Base-by-base conservation (phyloP, 768 basidiomycete species). In the Piloderma croceum region DNA sequence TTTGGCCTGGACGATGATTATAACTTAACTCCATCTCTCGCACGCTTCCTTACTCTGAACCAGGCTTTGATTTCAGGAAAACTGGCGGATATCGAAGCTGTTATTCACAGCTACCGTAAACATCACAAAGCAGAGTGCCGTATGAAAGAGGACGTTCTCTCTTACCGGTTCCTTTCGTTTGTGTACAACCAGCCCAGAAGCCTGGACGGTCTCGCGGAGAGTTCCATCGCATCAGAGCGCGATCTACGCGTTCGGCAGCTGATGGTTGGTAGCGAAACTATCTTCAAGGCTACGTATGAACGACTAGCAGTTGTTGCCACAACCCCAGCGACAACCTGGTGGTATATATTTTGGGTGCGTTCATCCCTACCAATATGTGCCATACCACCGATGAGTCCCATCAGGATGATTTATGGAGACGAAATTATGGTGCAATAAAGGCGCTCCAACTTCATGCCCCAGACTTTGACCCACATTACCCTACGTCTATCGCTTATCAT, bases 271-370 rank as follows among this genome's bases (percentile, higher is more conserved):
- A 73, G 69, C 51, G 65, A 71, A 42, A 58, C 52, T 11, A 65
- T 70, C 0, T 70, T 86, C 33, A 57, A 51, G 39, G 63, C 67
- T 17, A 68, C 78, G 1, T 75, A 80, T 54, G 68, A 74, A 23
- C 69, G 86, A 25, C 65, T 79, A 41, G 46, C 58, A 7, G 65
- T 63, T 15, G 78, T 83, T 23, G 64, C 75, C 1, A 48, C 50
- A 7, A 71, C 73, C 2, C 65, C 71, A 47, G 56, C 76, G 2
- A 61, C 72, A 3, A 73, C 76, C 3, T 87, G 83, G 80, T 90
- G 87, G 87, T 87, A 81, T 49, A 67, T 87, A 10, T 77, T 84
- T 48, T 88, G 82, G 81, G 84, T 85, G 36, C 49, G 74, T 53
- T 9, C 27, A 9, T 9, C 9, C 9, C 27, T 21, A 12, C 18